Evolutionary conservation across 306 rosid genomes (phyloP).

Genomic region (Carpinus viminea): DNA sequence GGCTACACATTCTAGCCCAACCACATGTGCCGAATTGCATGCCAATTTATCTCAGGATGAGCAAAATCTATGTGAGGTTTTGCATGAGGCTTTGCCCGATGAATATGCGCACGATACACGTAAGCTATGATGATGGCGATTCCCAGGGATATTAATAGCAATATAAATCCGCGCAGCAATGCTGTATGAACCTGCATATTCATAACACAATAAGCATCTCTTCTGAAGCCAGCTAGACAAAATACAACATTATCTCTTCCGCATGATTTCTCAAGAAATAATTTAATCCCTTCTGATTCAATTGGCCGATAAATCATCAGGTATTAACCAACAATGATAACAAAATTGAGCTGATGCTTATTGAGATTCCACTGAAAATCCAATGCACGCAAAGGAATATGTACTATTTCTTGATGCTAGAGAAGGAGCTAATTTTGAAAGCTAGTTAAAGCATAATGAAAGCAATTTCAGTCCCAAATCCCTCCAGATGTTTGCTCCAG

Average conservation of each 20-base stretch:
- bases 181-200: slow-evolving; percentile 46
- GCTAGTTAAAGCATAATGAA: background rate
- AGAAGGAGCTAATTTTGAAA: background rate
- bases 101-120: slow-evolving; percentile 17
- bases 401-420: background rate
- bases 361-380: background rate
- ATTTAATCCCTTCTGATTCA: background rate
- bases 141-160: slow-evolving; percentile 45
- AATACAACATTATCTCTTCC: background rate
- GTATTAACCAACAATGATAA: background rate
- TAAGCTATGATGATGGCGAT: slow-evolving; percentile 37
- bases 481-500: background rate
- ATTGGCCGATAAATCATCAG: background rate
- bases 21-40: slow-evolving; percentile 73
- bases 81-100: background rate
- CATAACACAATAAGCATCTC: slow-evolving; percentile 18
- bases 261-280: background rate
- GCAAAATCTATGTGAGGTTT: slow-evolving; percentile 8
- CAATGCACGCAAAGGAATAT: background rate
- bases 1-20: slow-evolving; percentile 23
- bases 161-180: slow-evolving; percentile 28
- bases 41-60: slow-evolving; percentile 47
- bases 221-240: background rate
- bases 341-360: background rate
- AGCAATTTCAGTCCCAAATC: background rate